Evolutionary conservation across 2,329 filamentous ascomycete genomes (phyloP).

Genomic region (Hysterium pulicare): DNA sequence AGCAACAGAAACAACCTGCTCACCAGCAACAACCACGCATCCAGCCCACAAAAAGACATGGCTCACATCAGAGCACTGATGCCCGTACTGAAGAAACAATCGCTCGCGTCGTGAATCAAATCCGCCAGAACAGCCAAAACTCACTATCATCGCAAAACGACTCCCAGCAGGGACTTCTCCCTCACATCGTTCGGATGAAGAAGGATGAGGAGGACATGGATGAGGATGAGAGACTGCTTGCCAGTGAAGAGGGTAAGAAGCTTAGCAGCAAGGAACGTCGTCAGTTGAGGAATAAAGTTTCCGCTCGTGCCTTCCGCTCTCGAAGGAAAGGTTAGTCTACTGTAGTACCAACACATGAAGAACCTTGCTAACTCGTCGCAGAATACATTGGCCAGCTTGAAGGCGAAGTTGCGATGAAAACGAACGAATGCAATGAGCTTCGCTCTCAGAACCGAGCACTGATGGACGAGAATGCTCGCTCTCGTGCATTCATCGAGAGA

Average conservation of each 20-base stretch:
- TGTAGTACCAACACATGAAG: neutral
- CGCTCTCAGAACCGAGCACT: constrained; percentile 78
- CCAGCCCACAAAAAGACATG: constrained; percentile 28
- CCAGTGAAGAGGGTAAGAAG: constrained; percentile 99
- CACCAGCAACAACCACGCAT: constrained; percentile 22
- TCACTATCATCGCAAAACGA: constrained; percentile 53
- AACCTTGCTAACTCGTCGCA: constrained; percentile 54
- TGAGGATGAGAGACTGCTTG: constrained; percentile 87
- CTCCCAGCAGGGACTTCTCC: constrained; percentile 46
- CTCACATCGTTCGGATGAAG: constrained; percentile 69
- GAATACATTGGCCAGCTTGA: constrained; percentile 98
- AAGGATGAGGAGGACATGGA: constrained; percentile 99
- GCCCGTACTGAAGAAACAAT: constrained; percentile 77
- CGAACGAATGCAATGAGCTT: constrained; percentile 77
- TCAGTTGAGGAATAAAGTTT: constrained; percentile 98
- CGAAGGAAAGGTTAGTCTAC: constrained; percentile 81
- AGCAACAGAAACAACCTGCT: constrained; percentile 48
- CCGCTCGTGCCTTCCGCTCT: constrained; percentile 95
- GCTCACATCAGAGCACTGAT: constrained; percentile 41
- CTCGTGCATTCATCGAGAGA: constrained; percentile 75
- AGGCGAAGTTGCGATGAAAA: constrained; percentile 78
- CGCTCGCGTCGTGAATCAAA: constrained; percentile 84
- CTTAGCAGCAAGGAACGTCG: constrained; percentile 96
- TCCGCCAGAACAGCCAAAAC: constrained; percentile 67
- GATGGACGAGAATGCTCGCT: constrained; percentile 80